These are phyloP conservation scores for Fraxinus albicans DNA, from an alignment of 305 asterid species.

Conservation along the genomic window DNA sequence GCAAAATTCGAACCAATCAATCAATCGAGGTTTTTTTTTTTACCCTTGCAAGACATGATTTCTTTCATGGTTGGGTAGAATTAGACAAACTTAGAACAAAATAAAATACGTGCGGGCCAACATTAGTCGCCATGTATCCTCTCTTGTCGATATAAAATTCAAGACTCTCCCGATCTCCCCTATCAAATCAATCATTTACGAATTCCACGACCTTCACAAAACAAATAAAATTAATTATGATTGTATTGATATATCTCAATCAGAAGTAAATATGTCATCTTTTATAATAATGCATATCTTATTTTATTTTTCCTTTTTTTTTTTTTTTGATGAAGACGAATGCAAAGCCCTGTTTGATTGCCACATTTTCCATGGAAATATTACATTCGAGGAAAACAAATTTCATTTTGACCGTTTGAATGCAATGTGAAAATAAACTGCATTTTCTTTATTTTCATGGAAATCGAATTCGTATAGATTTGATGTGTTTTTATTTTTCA, in stretches of 20 bases:
- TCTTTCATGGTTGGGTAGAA: constrained; percentile 24
- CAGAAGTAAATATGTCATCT: neutral
- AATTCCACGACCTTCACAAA: constrained; percentile 1
- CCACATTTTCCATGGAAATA: too few relatives aligned
- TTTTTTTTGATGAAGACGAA: neutral
- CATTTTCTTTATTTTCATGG: too few relatives aligned
- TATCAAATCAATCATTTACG: neutral
- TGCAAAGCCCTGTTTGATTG: too few relatives aligned
- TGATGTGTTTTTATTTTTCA: too few relatives aligned
- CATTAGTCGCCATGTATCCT: neutral
- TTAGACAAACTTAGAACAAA: constrained; percentile 14
- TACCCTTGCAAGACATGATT: constrained; percentile 28
- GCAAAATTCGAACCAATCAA: constrained; percentile 28
- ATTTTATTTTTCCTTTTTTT: neutral
- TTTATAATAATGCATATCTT: neutral
- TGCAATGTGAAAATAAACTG: too few relatives aligned
- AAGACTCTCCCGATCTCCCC: neutral
- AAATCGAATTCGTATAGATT: too few relatives aligned
- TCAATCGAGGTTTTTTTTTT: constrained; percentile 23
- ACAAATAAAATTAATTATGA: neutral
- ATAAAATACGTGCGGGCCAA: neutral
- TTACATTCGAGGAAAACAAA: too few relatives aligned
- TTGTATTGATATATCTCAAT: neutral
- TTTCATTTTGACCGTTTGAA: too few relatives aligned
- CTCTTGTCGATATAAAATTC: neutral